Percentiles rank a stretch among this genome's conserved stretches.
These are phyloP conservation scores for Aspergillus steynii DNA, from an alignment of 495 filamentous ascomycete species.

Conservation along the genomic window DNA sequence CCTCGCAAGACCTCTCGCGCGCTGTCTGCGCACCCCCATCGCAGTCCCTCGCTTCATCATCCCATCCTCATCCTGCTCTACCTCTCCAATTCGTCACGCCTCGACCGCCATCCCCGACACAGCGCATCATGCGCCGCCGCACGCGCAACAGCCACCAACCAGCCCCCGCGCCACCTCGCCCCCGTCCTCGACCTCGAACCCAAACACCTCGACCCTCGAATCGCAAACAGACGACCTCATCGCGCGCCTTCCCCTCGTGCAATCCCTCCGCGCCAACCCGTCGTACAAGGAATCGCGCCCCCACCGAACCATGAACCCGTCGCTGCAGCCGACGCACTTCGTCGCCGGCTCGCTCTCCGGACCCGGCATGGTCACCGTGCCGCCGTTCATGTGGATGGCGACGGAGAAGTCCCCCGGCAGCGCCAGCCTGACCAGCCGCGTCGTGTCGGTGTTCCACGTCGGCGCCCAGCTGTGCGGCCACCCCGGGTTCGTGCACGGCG, in stretches of 20 bases:
- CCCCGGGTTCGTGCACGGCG: conserved; percentile 43
- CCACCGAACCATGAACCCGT: conserved; percentile 35
- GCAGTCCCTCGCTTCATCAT: neutral
- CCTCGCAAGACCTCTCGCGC: neutral
- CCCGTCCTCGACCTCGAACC: neutral
- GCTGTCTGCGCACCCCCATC: neutral
- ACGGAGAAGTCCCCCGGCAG: conserved; percentile 9
- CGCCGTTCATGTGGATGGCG: conserved; percentile 69
- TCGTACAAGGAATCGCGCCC: conserved; percentile 75
- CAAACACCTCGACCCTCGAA: conserved; percentile 5
- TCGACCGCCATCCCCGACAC: conserved; percentile 10
- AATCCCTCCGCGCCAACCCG: conserved; percentile 61
- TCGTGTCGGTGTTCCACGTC: conserved; percentile 39
- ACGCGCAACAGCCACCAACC: too few species aligned
- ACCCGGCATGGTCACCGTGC: conserved; percentile 68
- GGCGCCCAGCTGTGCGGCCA: conserved; percentile 40
- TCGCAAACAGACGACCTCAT: conserved; percentile 61
- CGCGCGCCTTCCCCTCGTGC: conserved; percentile 66
- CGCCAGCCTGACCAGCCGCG: conserved; percentile 16
- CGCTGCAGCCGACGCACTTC: conserved; percentile 34
- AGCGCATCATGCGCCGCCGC: neutral
- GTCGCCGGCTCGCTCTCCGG: conserved; percentile 60
- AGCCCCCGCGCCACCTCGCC: neutral
- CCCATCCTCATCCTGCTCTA: conserved; percentile 13
- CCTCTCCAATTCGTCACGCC: conserved; percentile 10